Conservation (phyloP, 331 rosid genomes). For the Malus hybrid region DNA sequence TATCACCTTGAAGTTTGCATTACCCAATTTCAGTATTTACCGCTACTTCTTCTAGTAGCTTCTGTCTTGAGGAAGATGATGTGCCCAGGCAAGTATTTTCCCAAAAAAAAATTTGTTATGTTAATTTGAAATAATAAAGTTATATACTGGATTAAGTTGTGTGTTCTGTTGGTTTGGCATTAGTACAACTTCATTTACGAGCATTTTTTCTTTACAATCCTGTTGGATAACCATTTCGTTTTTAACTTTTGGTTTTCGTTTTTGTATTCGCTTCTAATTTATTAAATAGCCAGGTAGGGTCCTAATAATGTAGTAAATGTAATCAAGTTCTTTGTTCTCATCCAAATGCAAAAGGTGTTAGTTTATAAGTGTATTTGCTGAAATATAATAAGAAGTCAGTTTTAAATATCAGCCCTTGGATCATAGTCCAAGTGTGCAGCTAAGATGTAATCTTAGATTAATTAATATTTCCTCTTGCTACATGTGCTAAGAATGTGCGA, state of each 20-base stretch:
- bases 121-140: not conserved
- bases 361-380: too few species aligned
- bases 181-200: not conserved
- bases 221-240: too few species aligned
- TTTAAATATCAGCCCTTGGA: too few species aligned
- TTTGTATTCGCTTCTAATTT: not conserved
- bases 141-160: not conserved
- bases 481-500: too few species aligned
- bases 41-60: not conserved
- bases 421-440: too few species aligned
- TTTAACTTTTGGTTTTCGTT: too few species aligned
- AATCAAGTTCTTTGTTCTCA: too few species aligned
- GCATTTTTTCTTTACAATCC: not conserved
- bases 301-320: too few species aligned
- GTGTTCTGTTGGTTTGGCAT: not conserved
- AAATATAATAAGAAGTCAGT: too few species aligned
- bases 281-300: not conserved
- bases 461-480: too few species aligned
- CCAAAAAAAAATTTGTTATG: not conserved
- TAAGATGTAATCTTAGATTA: too few species aligned
- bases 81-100: not conserved
- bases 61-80: not conserved
- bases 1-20: not conserved
- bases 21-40: not conserved
- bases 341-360: too few species aligned